Evolutionary conservation across 2,329 filamentous ascomycete species (phyloP).

Genomic region (Trichoderma simmonsii): DNA sequence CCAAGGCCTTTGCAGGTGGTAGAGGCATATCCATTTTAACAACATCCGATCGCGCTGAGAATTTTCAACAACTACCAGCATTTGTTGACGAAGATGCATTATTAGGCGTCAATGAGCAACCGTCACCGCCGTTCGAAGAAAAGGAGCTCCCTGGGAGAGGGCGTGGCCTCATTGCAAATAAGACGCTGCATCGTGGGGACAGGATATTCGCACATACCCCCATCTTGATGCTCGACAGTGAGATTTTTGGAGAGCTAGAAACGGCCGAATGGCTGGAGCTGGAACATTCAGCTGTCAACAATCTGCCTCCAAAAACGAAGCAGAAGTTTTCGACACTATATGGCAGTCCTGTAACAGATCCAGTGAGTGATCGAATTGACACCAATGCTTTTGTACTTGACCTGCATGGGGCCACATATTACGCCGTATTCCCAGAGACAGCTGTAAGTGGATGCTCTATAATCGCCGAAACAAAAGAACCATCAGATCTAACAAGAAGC

Average conservation of each 20-base stretch:
- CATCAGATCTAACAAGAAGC: conserved; percentile 21
- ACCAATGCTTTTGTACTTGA: conserved; percentile 20
- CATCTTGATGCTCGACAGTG: conserved; percentile 16
- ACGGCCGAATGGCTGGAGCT: background rate
- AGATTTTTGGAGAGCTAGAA: background rate
- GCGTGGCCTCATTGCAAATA: conserved; percentile 27
- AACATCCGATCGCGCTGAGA: conserved; percentile 31
- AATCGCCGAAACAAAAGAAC: background rate
- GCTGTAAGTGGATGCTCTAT: conserved; percentile 14
- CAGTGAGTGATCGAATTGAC: conserved; percentile 16
- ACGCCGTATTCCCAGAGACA: conserved; percentile 20
- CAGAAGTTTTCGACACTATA: conserved; percentile 18
- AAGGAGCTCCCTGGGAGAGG: conserved; percentile 26
- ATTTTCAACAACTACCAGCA: conserved; percentile 28
- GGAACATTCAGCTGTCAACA: conserved; percentile 11
- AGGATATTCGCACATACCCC: conserved; percentile 21
- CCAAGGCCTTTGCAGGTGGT: conserved; percentile 33
- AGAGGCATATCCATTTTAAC: conserved; percentile 41
- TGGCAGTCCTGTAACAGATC: background rate
- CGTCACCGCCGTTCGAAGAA: conserved; percentile 23
- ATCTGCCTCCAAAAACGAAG: conserved; percentile 5
- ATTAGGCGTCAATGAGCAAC: background rate
- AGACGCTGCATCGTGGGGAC: conserved; percentile 24
- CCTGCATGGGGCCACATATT: background rate
- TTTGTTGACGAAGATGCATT: conserved; percentile 27